Evolutionary conservation across 495 filamentous ascomycete species (phyloP).

Genomic region (Annulohypoxylon maeteangense): DNA sequence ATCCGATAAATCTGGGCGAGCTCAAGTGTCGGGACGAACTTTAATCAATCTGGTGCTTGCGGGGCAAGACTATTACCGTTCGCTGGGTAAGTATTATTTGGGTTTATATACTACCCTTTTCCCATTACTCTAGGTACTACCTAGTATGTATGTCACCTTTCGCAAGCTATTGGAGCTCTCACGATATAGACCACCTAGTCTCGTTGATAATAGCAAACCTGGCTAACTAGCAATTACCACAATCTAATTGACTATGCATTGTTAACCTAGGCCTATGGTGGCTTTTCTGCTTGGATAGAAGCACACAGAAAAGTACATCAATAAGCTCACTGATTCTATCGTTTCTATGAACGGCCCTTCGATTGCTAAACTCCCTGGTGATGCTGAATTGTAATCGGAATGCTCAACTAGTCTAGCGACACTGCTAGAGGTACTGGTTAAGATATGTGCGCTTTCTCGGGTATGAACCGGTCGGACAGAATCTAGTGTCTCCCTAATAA

Average conservation of each 20-base stretch:
- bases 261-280: not conserved
- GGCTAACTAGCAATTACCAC: not conserved
- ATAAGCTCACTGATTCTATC: not conserved
- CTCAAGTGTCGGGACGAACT: not conserved
- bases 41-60: not conserved
- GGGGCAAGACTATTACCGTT: not conserved
- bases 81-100: not conserved
- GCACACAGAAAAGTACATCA: not conserved
- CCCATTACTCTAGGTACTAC: too few relatives aligned
- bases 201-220: not conserved
- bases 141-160: too few relatives aligned
- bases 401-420: not conserved
- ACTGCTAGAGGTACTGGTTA: not conserved
- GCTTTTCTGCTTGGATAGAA: not conserved
- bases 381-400: not conserved
- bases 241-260: not conserved
- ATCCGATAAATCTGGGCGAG: not conserved
- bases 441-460: not conserved
- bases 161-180: too few relatives aligned
- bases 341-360: not conserved
- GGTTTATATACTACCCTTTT: not conserved
- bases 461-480: not conserved
- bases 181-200: not conserved
- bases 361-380: not conserved
- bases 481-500: not conserved